Conservation (phyloP, 2,329 filamentous ascomycete genomes). For the Blumeriella jaapii region DNA sequence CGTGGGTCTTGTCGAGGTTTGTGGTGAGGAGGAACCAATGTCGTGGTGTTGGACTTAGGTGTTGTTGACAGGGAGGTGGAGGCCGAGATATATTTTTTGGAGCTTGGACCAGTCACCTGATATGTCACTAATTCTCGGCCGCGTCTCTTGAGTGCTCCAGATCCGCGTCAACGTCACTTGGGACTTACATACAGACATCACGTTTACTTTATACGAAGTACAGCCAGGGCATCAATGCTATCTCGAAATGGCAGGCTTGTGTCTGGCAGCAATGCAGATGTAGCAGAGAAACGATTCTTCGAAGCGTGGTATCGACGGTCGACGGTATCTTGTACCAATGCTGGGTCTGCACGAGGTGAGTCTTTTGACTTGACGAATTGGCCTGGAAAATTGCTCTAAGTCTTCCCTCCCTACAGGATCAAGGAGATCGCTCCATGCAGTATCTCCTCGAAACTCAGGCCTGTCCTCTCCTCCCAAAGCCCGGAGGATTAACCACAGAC, state of each 20-base stretch:
- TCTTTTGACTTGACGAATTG: neutral
- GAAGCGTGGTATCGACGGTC: constrained; percentile 16
- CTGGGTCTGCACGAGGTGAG: constrained; percentile 1
- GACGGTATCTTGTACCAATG: constrained; percentile 3
- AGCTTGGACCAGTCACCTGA: too few species aligned
- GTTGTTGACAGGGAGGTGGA: constrained; percentile 11
- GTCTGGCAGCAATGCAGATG: constrained; percentile 5
- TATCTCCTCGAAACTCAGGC: neutral
- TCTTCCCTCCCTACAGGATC: neutral
- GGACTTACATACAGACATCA: neutral
- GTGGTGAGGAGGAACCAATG: neutral
- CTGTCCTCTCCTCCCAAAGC: constrained; percentile 11
- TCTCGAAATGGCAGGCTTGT: constrained; percentile 11
- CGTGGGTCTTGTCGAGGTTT: neutral
- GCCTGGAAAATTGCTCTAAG: neutral
- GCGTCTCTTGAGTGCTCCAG: too few species aligned
- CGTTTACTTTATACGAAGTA: neutral
- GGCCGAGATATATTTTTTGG: too few species aligned
- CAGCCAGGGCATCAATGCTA: constrained; percentile 11
- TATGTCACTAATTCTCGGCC: too few species aligned
- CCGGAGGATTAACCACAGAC: too few species aligned
- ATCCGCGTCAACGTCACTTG: neutral
- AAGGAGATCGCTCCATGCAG: neutral
- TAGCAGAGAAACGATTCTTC: constrained; percentile 18
- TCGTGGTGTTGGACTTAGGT: neutral